Evolutionary conservation across 148 eudicot genomes (phyloP).

Genomic region (Simmondsia chinensis): DNA sequence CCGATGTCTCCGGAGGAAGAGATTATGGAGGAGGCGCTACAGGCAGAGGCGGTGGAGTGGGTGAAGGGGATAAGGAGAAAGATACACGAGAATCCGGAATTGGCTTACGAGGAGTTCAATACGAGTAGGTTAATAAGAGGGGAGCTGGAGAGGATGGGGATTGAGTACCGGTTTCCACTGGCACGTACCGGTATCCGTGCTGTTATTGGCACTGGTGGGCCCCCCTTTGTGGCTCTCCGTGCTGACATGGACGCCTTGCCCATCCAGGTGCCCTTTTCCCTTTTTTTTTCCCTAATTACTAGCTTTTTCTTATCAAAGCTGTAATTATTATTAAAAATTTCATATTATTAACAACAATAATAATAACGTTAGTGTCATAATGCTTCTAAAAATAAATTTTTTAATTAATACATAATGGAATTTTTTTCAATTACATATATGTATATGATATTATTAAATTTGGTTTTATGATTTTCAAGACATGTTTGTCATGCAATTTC

Average conservation of each 20-base stretch:
- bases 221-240: constrained; percentile 72
- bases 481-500: too few species aligned
- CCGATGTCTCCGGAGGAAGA: too few species aligned
- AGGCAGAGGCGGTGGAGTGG: constrained; percentile 36
- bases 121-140: constrained; percentile 41
- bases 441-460: too few species aligned
- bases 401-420: too few species aligned
- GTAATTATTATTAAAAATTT: neutral
- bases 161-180: constrained; percentile 38
- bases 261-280: constrained; percentile 35
- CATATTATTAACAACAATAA: neutral
- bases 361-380: too few species aligned
- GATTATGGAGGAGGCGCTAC: constrained; percentile 22
- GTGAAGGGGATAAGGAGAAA: constrained; percentile 32
- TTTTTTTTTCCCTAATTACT: neutral
- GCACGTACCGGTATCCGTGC: constrained; percentile 64
- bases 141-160: constrained; percentile 35
- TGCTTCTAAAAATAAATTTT: too few species aligned
- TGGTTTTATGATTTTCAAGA: too few species aligned
- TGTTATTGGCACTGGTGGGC: constrained; percentile 46
- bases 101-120: constrained; percentile 51
- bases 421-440: too few species aligned
- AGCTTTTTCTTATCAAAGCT: neutral
- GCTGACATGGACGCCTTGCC: constrained; percentile 93
- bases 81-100: constrained; percentile 63